phyloP scores from a whole-genome alignment of 2,329 filamentous ascomycete species.

The Tympanopsis confertula region DNA sequence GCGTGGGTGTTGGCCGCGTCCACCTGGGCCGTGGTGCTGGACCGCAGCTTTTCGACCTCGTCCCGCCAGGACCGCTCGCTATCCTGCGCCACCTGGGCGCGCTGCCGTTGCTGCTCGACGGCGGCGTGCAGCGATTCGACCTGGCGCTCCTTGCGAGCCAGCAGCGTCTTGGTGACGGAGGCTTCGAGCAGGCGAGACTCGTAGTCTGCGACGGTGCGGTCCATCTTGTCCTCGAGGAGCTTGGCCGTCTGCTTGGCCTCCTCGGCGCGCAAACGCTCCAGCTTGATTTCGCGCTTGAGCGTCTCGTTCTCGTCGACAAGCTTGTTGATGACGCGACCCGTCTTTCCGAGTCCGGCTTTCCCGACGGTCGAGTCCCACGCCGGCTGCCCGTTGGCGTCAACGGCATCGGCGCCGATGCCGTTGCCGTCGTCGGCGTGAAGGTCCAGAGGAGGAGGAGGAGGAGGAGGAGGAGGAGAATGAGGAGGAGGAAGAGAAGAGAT shows the following conservation, averaged over 20 bases:
- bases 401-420: conserved; percentile 15
- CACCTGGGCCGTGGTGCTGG: conserved; percentile 48
- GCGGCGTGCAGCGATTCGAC: conserved; percentile 56
- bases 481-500: too few species aligned
- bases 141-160: conserved; percentile 64
- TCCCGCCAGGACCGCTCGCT: conserved; percentile 50
- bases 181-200: conserved; percentile 59
- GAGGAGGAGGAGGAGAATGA: too few species aligned
- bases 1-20: conserved; percentile 55
- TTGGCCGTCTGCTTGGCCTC: conserved; percentile 60
- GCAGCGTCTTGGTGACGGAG: conserved; percentile 58
- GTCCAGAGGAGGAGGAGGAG: background rate
- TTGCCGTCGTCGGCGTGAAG: conserved; percentile 20
- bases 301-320: conserved; percentile 72
- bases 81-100: conserved; percentile 44
- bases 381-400: conserved; percentile 16
- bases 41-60: conserved; percentile 49
- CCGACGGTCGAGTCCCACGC: conserved; percentile 58
- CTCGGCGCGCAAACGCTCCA: conserved; percentile 53
- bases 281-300: conserved; percentile 60
- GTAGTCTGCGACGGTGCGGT: conserved; percentile 55
- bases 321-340: conserved; percentile 68
- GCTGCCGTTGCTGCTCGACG: conserved; percentile 52
- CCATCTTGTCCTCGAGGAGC: conserved; percentile 61
- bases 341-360: conserved; percentile 62